Evolutionary conservation across 495 filamentous ascomycete genomes (phyloP).

Genomic region (Haplographium delicatum): DNA sequence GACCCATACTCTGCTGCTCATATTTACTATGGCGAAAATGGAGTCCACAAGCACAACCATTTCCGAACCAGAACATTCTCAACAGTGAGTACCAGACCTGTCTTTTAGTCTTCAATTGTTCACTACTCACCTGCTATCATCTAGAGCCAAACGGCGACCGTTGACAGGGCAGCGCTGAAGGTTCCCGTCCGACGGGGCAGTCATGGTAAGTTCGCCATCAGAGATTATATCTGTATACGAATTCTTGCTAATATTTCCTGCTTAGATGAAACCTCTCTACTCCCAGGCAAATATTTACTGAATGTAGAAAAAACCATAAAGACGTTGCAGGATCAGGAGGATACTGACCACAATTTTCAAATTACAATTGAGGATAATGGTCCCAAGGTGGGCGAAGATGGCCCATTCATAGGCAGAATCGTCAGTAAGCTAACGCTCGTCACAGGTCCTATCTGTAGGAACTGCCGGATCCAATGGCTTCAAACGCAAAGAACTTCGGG

Average conservation of each 20-base stretch:
- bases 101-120: not conserved
- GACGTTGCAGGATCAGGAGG: conserved; percentile 70
- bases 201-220: conserved; percentile 20
- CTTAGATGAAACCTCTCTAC: conserved; percentile 16
- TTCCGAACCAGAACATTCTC: conserved; percentile 40
- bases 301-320: conserved; percentile 71
- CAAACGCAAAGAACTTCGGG: conserved; percentile 78
- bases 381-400: conserved; percentile 64
- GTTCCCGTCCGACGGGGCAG: conserved; percentile 22
- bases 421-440: conserved; percentile 8
- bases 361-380: conserved; percentile 95
- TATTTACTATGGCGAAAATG: conserved; percentile 39
- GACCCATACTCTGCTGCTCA: conserved; percentile 40
- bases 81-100: conserved; percentile 27
- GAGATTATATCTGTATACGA: not conserved
- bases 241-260: not conserved
- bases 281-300: conserved; percentile 33
- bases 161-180: conserved; percentile 10
- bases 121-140: not conserved
- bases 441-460: conserved; percentile 70
- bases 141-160: conserved; percentile 19
- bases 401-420: not conserved
- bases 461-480: conserved; percentile 87
- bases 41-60: conserved; percentile 30
- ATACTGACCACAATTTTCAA: conserved; percentile 86